Evolutionary conservation across 2,329 filamentous ascomycete genomes (phyloP).

Genomic region (Trematosphaeria pertusa): DNA sequence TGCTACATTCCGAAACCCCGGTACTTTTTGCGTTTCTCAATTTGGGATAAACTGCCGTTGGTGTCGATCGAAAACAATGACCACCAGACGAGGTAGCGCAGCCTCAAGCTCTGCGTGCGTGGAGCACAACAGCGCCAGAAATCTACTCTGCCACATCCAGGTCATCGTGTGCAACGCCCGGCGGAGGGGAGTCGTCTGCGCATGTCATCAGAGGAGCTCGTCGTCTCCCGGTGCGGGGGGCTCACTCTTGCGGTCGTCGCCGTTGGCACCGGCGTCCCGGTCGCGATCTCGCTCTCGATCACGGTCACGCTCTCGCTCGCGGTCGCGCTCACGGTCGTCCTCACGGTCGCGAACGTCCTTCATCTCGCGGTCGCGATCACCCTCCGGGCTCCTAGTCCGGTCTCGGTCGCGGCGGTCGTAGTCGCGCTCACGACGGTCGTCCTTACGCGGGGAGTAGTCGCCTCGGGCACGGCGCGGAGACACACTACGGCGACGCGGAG

Average conservation of each 20-base stretch:
- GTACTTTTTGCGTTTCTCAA: conserved; percentile 23
- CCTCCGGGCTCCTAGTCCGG: conserved; percentile 69
- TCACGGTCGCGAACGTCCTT: conserved; percentile 65
- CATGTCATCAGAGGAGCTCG: conserved; percentile 35
- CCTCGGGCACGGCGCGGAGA: conserved; percentile 64
- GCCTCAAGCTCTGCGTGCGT: conserved; percentile 14
- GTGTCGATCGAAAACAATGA: conserved; percentile 24
- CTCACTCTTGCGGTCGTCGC: conserved; percentile 88
- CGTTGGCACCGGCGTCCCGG: conserved; percentile 74
- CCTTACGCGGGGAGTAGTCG: conserved; percentile 85
- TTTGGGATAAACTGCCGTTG: conserved; percentile 26
- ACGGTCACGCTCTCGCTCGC: conserved; percentile 58
- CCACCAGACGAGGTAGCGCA: conserved; percentile 20
- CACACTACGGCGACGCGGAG: conserved; percentile 55
- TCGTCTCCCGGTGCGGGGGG: conserved; percentile 21
- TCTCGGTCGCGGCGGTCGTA: conserved; percentile 74
- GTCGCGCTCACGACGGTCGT: conserved; percentile 69
- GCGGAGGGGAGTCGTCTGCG: conserved; percentile 76
- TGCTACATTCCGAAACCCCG: conserved; percentile 30
- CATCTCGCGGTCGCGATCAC: conserved; percentile 62
- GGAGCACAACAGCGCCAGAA: conserved; percentile 19
- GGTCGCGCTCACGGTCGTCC: conserved; percentile 61
- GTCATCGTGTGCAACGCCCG: conserved; percentile 80
- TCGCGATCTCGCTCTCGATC: conserved; percentile 60
- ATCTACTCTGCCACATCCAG: conserved; percentile 86